These are phyloP conservation scores for Lophiostoma macrostomum DNA, from an alignment of 495 filamentous ascomycete species.

Conservation along the genomic window DNA sequence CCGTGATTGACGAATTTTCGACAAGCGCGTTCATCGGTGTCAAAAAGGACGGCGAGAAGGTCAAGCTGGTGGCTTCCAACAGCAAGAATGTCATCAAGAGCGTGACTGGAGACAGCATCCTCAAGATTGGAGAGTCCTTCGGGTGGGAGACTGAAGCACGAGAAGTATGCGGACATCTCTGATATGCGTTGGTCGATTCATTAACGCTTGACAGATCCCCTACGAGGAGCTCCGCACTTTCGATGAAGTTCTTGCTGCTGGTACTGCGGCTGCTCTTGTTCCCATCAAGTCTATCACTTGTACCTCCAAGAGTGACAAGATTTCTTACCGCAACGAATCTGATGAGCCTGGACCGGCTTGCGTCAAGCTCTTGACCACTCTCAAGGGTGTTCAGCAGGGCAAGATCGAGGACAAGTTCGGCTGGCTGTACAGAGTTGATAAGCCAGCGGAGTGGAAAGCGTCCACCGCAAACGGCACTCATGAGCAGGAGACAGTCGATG, in stretches of 20 bases:
- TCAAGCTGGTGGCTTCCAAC: constrained; percentile 75
- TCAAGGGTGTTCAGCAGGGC: constrained; percentile 83
- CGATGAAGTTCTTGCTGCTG: constrained; percentile 83
- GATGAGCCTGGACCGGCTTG: constrained; percentile 58
- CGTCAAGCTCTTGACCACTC: constrained; percentile 63
- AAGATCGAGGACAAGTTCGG: constrained; percentile 70
- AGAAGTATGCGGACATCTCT: constrained; percentile 31
- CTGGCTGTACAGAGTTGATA: constrained; percentile 62
- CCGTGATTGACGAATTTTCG: constrained; percentile 85
- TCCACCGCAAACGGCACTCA: neutral
- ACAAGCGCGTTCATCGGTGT: constrained; percentile 83
- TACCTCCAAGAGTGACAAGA: constrained; percentile 60
- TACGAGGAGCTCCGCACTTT: constrained; percentile 77
- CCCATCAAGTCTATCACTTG: constrained; percentile 86
- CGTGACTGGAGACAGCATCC: constrained; percentile 70
- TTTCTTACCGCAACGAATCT: constrained; percentile 45
- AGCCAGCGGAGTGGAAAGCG: constrained; percentile 33
- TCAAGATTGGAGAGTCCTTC: constrained; percentile 57
- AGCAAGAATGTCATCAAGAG: constrained; percentile 78
- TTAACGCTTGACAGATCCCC: constrained; percentile 51
- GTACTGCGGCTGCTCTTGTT: constrained; percentile 87
- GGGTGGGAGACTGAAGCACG: constrained; percentile 39
- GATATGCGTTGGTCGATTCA: neutral
- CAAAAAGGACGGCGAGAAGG: constrained; percentile 53
- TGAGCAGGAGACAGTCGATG: constrained; percentile 11